Conservation (phyloP, 495 filamentous ascomycete genomes). For the Cairneyella variabilis region DNA sequence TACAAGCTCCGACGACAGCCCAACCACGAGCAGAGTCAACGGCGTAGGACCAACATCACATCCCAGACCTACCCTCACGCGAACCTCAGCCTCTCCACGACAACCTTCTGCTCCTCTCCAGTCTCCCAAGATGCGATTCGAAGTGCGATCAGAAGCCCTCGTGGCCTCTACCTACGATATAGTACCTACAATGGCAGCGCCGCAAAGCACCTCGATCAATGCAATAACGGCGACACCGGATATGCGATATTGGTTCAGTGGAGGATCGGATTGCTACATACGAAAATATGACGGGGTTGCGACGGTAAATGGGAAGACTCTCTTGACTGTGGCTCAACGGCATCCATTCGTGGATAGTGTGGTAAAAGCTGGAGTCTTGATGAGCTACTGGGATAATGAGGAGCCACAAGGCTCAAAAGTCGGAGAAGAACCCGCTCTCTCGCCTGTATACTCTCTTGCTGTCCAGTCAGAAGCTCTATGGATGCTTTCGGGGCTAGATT, state of each 20-base stretch:
- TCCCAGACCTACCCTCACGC: constrained; percentile 28
- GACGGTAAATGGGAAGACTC: constrained; percentile 89
- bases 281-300: constrained; percentile 94
- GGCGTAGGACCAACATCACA: constrained; percentile 25
- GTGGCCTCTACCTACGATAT: constrained; percentile 91
- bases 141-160: constrained; percentile 72
- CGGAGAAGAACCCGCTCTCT: constrained; percentile 54
- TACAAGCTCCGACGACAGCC: constrained; percentile 23
- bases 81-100: constrained; percentile 46
- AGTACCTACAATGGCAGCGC: constrained; percentile 92
- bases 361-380: constrained; percentile 83
- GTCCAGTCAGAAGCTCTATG: constrained; percentile 86
- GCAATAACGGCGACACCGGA: constrained; percentile 87
- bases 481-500: constrained; percentile 86
- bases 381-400: constrained; percentile 96
- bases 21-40: constrained; percentile 14
- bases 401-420: constrained; percentile 39
- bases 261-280: constrained; percentile 90
- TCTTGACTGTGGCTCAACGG: constrained; percentile 90
- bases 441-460: constrained; percentile 90
- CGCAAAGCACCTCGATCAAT: constrained; percentile 94
- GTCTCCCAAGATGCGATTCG: constrained; percentile 51
- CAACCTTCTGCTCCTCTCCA: constrained; percentile 36
- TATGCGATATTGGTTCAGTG: constrained; percentile 92
- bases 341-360: constrained; percentile 98